A percentile compares a stretch with the other conserved stretches of the same genome.
Conservation (phyloP, 352 stramenopile species). For the Globisporangium solare region DNA sequence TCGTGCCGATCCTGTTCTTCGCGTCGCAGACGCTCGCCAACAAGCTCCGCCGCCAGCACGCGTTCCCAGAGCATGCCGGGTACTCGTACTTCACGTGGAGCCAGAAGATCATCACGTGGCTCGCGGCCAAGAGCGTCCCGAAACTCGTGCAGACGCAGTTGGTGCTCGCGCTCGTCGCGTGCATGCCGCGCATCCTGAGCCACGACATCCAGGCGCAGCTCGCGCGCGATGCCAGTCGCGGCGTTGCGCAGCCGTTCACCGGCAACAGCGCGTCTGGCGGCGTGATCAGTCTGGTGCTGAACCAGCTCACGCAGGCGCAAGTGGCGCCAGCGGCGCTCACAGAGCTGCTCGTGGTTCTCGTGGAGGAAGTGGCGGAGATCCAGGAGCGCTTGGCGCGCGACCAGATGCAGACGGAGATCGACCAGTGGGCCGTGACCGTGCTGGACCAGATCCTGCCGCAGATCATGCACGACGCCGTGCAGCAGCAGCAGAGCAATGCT, state of each 20-base stretch:
- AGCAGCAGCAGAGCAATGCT: conserved; percentile 13
- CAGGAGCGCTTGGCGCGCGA: conserved; percentile 40
- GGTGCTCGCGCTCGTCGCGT: conserved; percentile 59
- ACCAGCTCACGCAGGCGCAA: conserved; percentile 32
- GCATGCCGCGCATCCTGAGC: conserved; percentile 38
- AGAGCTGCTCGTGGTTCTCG: conserved; percentile 61
- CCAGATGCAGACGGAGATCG: conserved; percentile 55
- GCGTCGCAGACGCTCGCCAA: conserved; percentile 78
- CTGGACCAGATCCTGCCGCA: conserved; percentile 67
- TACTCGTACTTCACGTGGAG: conserved; percentile 36
- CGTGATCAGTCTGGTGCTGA: conserved; percentile 56
- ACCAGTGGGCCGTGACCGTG: conserved; percentile 48
- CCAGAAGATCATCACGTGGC: conserved; percentile 52
- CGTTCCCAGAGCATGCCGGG: conserved; percentile 20
- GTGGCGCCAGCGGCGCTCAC: conserved; percentile 36
- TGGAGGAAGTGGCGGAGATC: conserved; percentile 58
- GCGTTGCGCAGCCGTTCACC: conserved; percentile 2
- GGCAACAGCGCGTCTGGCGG: conserved; percentile 9
- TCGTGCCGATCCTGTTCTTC: conserved; percentile 68
- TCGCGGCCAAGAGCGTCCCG: conserved; percentile 35
- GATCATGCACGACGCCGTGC: conserved; percentile 61
- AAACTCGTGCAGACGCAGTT: conserved; percentile 76
- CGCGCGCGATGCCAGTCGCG: conserved; percentile 11
- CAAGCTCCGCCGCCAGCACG: conserved; percentile 62
- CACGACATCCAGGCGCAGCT: conserved; percentile 29